Base-by-base conservation (phyloP, 2,329 filamentous ascomycete genomes). In the Eutypella sp. region DNA sequence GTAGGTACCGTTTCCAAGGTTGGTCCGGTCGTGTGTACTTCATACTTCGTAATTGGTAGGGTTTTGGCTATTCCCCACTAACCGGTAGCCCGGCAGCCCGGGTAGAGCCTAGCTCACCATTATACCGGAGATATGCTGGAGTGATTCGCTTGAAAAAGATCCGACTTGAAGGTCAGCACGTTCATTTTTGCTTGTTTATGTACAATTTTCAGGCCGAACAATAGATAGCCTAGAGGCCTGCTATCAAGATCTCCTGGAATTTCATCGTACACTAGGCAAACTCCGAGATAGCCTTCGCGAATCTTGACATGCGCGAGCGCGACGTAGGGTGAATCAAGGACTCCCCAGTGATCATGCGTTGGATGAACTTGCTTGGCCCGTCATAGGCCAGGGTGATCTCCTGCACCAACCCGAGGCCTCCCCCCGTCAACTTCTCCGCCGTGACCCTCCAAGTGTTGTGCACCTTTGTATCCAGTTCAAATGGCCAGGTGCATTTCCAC, bases 401-500 rank as follows among this genome's bases (percentile, higher is more conserved):
- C 19, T 39, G 36, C 15, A 39, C 19, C 19, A 39, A 39, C 1
- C 11, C 36, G 23, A 39, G 36, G 20, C 20, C 10, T 3, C 19
- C 23, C 20, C 36, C 20, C 15, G 36, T 39, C 36, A 39, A n/a
- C 19, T 24, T 39, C 0, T 39, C 36, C 4, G 18, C 20, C 8
- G 36, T 39, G n/a, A 39, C 49, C 8, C n/a, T 40, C 54, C 54
- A 56, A 15, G 40, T 42, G 33, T 45, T 40, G 22, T 19, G 46
- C 22, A 50, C 45, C 8, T 20, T 27, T 3, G 20, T 19, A 3
- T 39, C 39, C 10, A 55, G 13, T 3, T 24, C 36, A 43, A 47
- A 51, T 2, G 49, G 49, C 48, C 52, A 57, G 6, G 44, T 40
- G 33, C 50, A 47, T 22, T 46, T 39, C 55, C 55, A 57, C 22